phyloP scores from a whole-genome alignment of 1,284 basidiomycete genomes.

The Malassezia psittaci region DNA sequence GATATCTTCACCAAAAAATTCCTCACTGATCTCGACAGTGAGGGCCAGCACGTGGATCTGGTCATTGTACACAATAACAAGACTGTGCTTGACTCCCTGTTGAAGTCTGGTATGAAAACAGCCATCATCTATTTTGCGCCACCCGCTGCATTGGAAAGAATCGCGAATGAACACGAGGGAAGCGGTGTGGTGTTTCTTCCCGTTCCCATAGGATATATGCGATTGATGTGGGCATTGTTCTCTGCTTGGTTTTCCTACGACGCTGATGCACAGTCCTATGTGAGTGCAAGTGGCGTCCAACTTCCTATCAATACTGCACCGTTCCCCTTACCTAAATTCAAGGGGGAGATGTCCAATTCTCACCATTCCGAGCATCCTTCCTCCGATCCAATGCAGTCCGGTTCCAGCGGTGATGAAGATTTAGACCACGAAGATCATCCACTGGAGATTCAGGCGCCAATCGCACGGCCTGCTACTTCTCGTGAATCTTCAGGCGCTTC shows the following conservation, averaged over 20 bases:
- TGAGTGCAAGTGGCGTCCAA: not conserved
- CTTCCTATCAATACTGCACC: not conserved
- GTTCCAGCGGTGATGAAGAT: not conserved
- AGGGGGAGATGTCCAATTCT: not conserved
- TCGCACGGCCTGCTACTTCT: not conserved
- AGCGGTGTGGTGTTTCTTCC: not conserved
- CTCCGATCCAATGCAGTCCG: not conserved
- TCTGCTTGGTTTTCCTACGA: not conserved
- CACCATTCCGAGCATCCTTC: not conserved
- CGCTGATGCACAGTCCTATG: not conserved
- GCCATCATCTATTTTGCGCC: conserved; percentile 5
- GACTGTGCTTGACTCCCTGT: not conserved
- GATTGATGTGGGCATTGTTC: conserved; percentile 4
- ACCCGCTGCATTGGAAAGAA: not conserved
- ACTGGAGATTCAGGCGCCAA: not conserved
- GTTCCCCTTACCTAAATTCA: not conserved
- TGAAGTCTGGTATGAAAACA: not conserved
- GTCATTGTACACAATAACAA: conserved; percentile 8
- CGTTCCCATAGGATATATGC: not conserved
- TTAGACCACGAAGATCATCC: not conserved
- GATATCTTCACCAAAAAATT: not conserved
- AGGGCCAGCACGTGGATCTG: conserved; percentile 1
- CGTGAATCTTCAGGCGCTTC: not conserved
- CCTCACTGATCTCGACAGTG: not conserved
- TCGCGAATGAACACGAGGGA: not conserved